Percentiles rank a stretch among this genome's conserved stretches.
phyloP scores from a whole-genome alignment of 2,329 filamentous ascomycete genomes.

The Cercospora zeina region DNA sequence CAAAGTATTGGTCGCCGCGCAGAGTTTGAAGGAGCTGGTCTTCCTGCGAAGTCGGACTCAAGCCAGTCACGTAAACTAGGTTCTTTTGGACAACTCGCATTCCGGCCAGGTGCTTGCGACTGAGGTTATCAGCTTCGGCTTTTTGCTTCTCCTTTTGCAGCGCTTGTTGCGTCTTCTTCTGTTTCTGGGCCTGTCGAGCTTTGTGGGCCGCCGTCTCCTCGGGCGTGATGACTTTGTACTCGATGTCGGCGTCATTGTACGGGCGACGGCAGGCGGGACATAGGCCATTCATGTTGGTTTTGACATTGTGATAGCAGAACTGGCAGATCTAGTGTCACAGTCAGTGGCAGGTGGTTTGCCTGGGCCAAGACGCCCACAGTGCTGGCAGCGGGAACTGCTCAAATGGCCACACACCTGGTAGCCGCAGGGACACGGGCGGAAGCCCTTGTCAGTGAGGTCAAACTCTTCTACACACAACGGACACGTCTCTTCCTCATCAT shows the following conservation, averaged over 20 bases:
- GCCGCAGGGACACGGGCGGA: constrained; percentile 93
- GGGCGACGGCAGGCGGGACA: constrained; percentile 95
- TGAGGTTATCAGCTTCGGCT: constrained; percentile 91
- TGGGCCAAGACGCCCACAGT: not conserved
- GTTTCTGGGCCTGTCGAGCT: constrained; percentile 74
- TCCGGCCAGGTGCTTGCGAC: constrained; percentile 91
- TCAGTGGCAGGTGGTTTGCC: constrained; percentile 17
- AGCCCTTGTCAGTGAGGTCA: constrained; percentile 95
- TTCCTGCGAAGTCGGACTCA: constrained; percentile 88
- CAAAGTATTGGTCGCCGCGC: constrained; percentile 89
- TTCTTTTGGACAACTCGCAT: constrained; percentile 98
- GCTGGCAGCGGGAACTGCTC: not conserved
- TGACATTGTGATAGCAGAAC: constrained; percentile 99
- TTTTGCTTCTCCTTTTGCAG: constrained; percentile 95
- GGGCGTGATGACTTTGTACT: constrained; percentile 90
- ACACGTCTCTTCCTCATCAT: constrained; percentile 62
- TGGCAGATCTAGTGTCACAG: constrained; percentile 75
- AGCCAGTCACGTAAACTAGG: constrained; percentile 92
- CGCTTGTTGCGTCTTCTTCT: constrained; percentile 86
- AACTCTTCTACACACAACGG: constrained; percentile 99
- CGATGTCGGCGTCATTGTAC: constrained; percentile 95
- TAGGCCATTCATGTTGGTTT: constrained; percentile 94
- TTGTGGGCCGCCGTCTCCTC: constrained; percentile 83
- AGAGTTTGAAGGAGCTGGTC: constrained; percentile 89
- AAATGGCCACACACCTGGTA: constrained; percentile 73